These are phyloP conservation scores for Waltergamsia citrina DNA, from an alignment of 2,329 filamentous ascomycete genomes.

Conservation along the genomic window DNA sequence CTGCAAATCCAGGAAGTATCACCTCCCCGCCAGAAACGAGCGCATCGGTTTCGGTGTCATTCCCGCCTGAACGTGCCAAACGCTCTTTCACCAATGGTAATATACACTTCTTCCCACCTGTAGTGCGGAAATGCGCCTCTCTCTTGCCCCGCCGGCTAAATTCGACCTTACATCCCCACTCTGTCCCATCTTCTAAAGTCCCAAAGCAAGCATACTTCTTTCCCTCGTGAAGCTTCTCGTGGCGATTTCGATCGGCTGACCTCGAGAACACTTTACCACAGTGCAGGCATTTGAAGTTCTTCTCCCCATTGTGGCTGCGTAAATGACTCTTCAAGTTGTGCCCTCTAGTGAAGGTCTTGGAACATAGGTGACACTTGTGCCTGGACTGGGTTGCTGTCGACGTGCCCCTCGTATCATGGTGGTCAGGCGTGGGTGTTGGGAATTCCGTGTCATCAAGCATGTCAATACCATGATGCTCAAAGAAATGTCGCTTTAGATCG, in stretches of 20 bases:
- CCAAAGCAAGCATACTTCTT: conserved; percentile 8
- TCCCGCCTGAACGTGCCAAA: background rate
- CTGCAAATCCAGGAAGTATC: conserved; percentile 1
- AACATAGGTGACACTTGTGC: no score
- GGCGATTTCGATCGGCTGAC: conserved; percentile 5
- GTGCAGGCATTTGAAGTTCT: background rate
- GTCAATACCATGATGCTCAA: background rate
- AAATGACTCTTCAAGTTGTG: background rate
- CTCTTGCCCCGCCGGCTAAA: background rate
- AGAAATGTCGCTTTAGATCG: conserved; percentile 18
- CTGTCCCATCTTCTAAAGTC: conserved; percentile 5
- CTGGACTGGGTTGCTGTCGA: no score
- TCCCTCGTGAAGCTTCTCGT: conserved; percentile 16
- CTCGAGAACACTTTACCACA: background rate
- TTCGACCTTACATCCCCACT: conserved; percentile 2
- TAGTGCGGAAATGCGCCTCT: background rate
- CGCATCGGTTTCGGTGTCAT: no score
- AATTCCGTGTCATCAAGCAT: background rate
- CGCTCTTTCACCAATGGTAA: background rate
- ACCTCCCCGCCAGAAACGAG: background rate
- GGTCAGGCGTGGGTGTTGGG: background rate
- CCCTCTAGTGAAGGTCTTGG: no score
- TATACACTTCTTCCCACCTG: background rate
- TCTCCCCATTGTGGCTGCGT: background rate
- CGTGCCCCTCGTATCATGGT: no score